Conservation (phyloP, 257 asterid species). For the Nicotiana knightiana region DNA sequence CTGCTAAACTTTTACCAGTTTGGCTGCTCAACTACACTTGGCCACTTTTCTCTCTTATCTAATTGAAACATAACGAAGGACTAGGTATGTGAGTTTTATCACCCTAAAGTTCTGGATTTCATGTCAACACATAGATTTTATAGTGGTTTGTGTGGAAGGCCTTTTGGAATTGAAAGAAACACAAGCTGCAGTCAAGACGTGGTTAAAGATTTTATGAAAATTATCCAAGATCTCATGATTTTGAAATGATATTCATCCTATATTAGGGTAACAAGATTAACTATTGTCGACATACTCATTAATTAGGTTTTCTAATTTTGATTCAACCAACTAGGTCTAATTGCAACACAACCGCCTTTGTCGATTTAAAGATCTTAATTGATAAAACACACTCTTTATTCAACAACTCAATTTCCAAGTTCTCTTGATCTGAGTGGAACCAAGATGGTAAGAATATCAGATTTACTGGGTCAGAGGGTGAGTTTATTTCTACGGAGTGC, state of each 20-base stretch:
- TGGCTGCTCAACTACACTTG: not conserved
- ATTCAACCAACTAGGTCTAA: not conserved
- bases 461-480: not conserved
- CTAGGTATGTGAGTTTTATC: not conserved
- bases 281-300: not conserved
- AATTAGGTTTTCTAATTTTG: not conserved
- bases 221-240: not conserved
- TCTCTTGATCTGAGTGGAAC: not conserved
- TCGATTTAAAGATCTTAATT: not conserved
- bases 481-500: not conserved
- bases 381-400: too few species aligned
- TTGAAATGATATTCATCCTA: not conserved
- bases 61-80: not conserved
- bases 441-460: not conserved
- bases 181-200: not conserved
- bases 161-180: not conserved
- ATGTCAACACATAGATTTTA: not conserved
- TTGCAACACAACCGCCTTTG: not conserved
- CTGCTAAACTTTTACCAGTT: not conserved
- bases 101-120: not conserved
- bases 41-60: not conserved
- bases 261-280: not conserved
- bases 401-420: too few species aligned
- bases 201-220: not conserved
- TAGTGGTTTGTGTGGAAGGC: not conserved